phyloP scores from a whole-genome alignment of 257 asterid genomes.

The Lavandula angustifolia region DNA sequence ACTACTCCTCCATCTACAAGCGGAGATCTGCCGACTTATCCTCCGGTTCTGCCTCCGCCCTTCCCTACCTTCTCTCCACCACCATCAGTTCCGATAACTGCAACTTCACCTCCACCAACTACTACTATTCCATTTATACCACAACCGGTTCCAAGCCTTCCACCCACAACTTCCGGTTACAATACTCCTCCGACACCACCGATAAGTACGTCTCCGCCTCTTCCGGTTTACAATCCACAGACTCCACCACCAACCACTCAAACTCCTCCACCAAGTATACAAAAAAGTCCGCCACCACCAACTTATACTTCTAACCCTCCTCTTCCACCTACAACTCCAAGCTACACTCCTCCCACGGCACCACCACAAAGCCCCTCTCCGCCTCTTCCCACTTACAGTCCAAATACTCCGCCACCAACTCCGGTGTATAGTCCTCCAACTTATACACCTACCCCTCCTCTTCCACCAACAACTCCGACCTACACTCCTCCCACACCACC shows the following conservation, averaged over 20 bases:
- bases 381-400: not conserved
- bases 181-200: no score
- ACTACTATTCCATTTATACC: no score
- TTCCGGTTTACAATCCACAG: no score
- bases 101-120: not conserved
- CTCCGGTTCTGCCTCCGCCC: conserved; percentile 1
- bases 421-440: no score
- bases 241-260: no score
- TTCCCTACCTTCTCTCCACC: conserved; percentile 14
- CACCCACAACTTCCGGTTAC: no score
- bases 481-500: not conserved
- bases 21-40: not conserved
- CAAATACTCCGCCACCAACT: not conserved
- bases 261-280: no score
- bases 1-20: conserved; percentile 9
- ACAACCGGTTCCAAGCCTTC: no score
- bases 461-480: not conserved
- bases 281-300: no score
- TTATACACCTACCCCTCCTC: no score
- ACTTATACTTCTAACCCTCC: not conserved
- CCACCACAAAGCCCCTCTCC: not conserved
- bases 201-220: no score
- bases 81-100: not conserved
- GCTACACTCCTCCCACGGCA: not conserved
- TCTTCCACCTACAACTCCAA: conserved; percentile 3